phyloP scores from a whole-genome alignment of 192 early-diverging fungal genomes.

The Podila epicladia region DNA sequence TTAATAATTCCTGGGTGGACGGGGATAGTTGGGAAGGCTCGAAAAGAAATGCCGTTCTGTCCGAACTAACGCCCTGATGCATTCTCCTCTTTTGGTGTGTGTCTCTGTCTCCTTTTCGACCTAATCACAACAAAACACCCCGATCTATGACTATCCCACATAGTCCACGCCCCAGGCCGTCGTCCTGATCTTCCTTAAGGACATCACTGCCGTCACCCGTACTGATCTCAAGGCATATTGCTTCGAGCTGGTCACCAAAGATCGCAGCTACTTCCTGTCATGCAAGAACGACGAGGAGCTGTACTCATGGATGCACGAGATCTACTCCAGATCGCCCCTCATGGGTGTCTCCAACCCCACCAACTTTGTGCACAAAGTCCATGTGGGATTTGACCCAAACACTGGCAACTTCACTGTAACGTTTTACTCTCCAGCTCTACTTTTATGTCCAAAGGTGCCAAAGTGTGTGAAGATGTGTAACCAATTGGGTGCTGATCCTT shows the following conservation, averaged over 20 bases:
- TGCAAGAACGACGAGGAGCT: constrained; percentile 97
- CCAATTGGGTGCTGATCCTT: neutral
- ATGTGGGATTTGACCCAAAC: constrained; percentile 74
- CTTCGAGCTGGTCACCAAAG: constrained; percentile 94
- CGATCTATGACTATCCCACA: neutral
- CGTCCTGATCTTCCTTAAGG: constrained; percentile 91
- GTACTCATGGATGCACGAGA: constrained; percentile 98
- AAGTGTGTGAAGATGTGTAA: neutral
- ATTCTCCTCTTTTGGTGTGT: neutral
- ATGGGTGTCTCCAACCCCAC: constrained; percentile 82
- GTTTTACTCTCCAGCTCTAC: constrained; percentile 1
- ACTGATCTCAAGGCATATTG: constrained; percentile 93
- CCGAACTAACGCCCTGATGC: neutral
- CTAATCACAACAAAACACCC: neutral
- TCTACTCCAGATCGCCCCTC: constrained; percentile 90
- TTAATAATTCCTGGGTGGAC: no score
- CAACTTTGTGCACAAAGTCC: constrained; percentile 89
- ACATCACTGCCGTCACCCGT: constrained; percentile 87
- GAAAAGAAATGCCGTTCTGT: neutral
- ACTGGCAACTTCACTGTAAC: constrained; percentile 68
- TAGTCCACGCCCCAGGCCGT: constrained; percentile 89
- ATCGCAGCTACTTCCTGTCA: constrained; percentile 91
- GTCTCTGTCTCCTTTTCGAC: neutral
- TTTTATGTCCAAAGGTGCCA: neutral
- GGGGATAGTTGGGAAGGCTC: no score